Base-by-base conservation (phyloP, 768 basidiomycete species). In the Hemileccinum rubropunctum region DNA sequence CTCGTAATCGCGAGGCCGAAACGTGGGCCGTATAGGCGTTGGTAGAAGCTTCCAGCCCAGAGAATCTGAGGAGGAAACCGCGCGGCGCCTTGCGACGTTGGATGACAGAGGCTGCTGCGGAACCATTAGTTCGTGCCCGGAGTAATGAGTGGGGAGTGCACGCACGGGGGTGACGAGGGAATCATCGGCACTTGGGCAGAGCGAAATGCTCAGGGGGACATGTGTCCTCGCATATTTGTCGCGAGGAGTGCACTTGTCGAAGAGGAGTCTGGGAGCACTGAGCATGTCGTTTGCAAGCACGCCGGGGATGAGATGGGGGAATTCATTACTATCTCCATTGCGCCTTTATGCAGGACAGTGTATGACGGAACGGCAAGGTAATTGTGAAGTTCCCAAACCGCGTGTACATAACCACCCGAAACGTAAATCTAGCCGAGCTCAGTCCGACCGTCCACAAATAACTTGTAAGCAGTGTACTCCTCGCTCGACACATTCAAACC, bases 231-330 rank as follows among this genome's bases (percentile, higher is more conserved):
- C 66, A 53, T 66, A 68, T 58, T 58, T 66, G 44, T 68, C 66
- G 14, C 66, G 68, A 8, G 66, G 66, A 1, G 66, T 70, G 35
- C 66, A 68, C 52, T 66, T 66, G 49, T 68, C 66, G 37, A 68
- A 61, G 34, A 68, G 54, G 32, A 65, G 63, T 50, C 66, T 59
- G 15, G 68, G 51, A 26, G 63, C 15, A 21, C 44, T 60, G 46
- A 59, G 14, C 49, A 64, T 59, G 6, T 42, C 23, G 57, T 42
- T 42, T 36, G 42, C 37, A 35, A 41, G 36, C 36, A 35, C 6
- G n/a, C n/a, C 34, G 38, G 39, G 47, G 37, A 36, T 37, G 30
- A 26, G 20, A 35, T 45, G 26, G 26, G 42, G 27, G 46, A 17
- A 34, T 42, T n/a, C 40, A 34, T 35, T 35, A 32, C 38, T 21